Base-by-base conservation (phyloP, 768 basidiomycete species). In the Mrakia blollopis region DNA sequence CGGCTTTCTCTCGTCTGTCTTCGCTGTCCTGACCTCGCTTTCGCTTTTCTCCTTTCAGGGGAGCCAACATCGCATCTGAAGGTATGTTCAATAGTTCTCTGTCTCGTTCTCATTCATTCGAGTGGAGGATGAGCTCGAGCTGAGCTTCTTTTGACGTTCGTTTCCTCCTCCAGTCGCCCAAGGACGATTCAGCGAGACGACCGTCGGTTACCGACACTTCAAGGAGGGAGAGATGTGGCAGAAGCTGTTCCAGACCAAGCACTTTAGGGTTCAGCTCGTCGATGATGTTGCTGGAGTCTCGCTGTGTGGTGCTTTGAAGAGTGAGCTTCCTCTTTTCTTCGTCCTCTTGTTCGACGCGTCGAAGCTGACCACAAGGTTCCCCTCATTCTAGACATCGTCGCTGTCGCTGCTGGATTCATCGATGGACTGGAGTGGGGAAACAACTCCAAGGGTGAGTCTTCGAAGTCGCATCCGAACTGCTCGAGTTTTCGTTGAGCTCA, bases 21-120 rank as follows among this genome's bases (percentile, higher is more conserved):
- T 57, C 61, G 44, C 41, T 16, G 73, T 60, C 35, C 73, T 62
- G 61, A 63, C 32, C n/a, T 62, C 35, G 14, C 57, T 73, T 25
- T 62, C 8, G 14, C 28, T 57, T 30, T 61, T 5, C 72, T 16
- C 25, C 39, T 73, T 11, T 0, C 30, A 85, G 84, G 41, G 86
- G 86, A 7, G 86, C 86, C 61, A 87, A 87, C 80, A 86, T 87
- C 75, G 86, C 86, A 54, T 80, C 83, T 69, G 86, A 87, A 80
- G 82, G 82, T 82, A 50, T 60, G 80, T 70, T 25, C 0, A 10
- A 25, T n/a, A 6, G 32, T 1, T 18, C 32, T 16, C 32, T 3
- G 37, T 16, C 14, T 30, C 57, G 8, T 57, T 25, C 28, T 6
- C 2, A 25, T 3, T 23, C 14, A 5, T 6, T 23, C 57, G 0